Conservation (phyloP, 306 rosid species). For the Castanea mollissima region DNA sequence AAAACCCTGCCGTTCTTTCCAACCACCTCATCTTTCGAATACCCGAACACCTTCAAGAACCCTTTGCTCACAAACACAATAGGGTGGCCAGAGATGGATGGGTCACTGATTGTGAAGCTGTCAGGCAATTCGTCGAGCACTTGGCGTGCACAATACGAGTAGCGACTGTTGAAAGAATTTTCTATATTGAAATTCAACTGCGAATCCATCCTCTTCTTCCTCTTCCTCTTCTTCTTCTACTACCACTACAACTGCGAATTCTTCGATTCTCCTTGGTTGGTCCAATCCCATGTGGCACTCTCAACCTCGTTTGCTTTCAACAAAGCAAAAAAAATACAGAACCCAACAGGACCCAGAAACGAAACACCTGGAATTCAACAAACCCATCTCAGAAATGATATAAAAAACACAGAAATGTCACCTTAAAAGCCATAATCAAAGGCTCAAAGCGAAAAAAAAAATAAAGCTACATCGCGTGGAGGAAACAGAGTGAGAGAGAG, state of each 20-base stretch:
- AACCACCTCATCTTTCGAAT: conserved; percentile 56
- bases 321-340: neutral
- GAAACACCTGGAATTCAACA: neutral
- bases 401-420: neutral
- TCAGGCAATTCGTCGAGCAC: conserved; percentile 64
- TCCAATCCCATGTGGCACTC: conserved; percentile 88
- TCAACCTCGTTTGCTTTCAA: conserved; percentile 3
- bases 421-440: neutral
- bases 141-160: conserved; percentile 56
- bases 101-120: conserved; percentile 79
- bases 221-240: conserved; percentile 21
- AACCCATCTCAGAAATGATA: neutral
- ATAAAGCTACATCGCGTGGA: neutral
- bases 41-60: conserved; percentile 79
- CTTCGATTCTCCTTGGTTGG: conserved; percentile 32
- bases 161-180: conserved; percentile 46
- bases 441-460: neutral
- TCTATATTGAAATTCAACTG: conserved; percentile 34
- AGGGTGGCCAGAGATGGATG: conserved; percentile 71
- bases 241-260: neutral
- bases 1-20: conserved; percentile 66
- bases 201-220: conserved; percentile 43
- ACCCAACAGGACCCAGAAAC: neutral
- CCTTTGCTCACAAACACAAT: conserved; percentile 84
- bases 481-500: too few relatives aligned